phyloP scores from a whole-genome alignment of 2,329 filamentous ascomycete species.

The Xenoacremonium recifei region DNA sequence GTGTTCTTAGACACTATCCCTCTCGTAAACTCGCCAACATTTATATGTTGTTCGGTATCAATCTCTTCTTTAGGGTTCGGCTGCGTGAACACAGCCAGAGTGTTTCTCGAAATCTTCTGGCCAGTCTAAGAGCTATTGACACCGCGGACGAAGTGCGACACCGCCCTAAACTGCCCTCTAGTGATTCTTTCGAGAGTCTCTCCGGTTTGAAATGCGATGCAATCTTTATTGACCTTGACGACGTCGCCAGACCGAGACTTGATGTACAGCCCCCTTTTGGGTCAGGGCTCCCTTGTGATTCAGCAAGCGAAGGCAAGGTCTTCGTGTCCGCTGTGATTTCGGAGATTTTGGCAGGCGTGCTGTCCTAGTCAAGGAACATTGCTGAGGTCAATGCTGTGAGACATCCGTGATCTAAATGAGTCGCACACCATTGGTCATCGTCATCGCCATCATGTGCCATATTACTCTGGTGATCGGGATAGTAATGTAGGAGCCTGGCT shows the following conservation, averaged over 20 bases:
- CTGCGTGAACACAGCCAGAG: slow-evolving; percentile 94
- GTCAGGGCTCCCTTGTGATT: slow-evolving; percentile 76
- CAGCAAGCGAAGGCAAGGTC: slow-evolving; percentile 55
- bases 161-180: slow-evolving; percentile 84
- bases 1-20: slow-evolving; percentile 61
- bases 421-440: slow-evolving; percentile 93
- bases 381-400: slow-evolving; percentile 90
- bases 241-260: slow-evolving; percentile 77
- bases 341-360: slow-evolving; percentile 35
- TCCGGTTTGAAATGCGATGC: slow-evolving; percentile 94
- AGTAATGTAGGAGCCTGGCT: slow-evolving; percentile 90
- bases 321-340: slow-evolving; percentile 9
- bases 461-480: slow-evolving; percentile 70
- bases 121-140: slow-evolving; percentile 55
- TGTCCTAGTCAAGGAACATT: slow-evolving; percentile 87
- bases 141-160: slow-evolving; percentile 92
- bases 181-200: slow-evolving; percentile 91
- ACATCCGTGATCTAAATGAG: slow-evolving; percentile 88
- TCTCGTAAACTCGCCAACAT: slow-evolving; percentile 74
- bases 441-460: slow-evolving; percentile 38
- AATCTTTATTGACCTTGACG: slow-evolving; percentile 89
- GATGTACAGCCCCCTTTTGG: slow-evolving; percentile 87
- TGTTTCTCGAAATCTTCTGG: slow-evolving; percentile 71
- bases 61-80: slow-evolving; percentile 83
- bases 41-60: slow-evolving; percentile 63